phyloP scores from a whole-genome alignment of 148 eudicot species.

The Fagopyrum homotropicum region DNA sequence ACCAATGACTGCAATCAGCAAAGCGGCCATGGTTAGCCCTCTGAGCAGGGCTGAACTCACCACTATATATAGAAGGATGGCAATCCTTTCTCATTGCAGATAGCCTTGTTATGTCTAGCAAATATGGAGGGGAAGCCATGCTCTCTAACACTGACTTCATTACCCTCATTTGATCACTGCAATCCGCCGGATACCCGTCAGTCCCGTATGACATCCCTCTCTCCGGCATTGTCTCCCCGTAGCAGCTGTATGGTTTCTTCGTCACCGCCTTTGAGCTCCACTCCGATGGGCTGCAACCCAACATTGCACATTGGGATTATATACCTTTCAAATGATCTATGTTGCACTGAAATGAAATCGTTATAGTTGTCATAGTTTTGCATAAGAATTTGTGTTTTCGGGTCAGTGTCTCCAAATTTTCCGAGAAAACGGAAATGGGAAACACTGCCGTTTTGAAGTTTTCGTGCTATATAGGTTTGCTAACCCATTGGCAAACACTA shows the following conservation, averaged over 20 bases:
- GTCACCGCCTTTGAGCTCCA: slow-evolving; percentile 18
- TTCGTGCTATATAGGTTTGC: too few relatives aligned
- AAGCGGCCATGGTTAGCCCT: slow-evolving; percentile 61
- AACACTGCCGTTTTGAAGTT: too few relatives aligned
- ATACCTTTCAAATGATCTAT: too few relatives aligned
- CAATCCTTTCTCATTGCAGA: slow-evolving; percentile 70
- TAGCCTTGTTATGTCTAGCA: too few relatives aligned
- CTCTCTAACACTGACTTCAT: too few relatives aligned
- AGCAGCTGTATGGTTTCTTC: slow-evolving; percentile 42
- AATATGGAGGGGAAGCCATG: too few relatives aligned
- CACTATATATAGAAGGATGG: slow-evolving; percentile 86
- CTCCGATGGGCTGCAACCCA: slow-evolving; percentile 48
- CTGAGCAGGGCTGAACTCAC: slow-evolving; percentile 60
- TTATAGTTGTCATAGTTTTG: too few relatives aligned
- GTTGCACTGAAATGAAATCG: too few relatives aligned
- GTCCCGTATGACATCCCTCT: slow-evolving; percentile 43
- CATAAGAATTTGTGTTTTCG: too few relatives aligned
- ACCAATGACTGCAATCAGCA: slow-evolving; percentile 93
- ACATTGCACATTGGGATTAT: not conserved
- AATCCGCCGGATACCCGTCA: slow-evolving; percentile 24
- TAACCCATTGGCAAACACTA: too few relatives aligned
- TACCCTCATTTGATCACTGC: not conserved
- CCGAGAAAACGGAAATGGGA: too few relatives aligned
- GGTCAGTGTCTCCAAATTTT: too few relatives aligned
- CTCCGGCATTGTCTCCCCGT: slow-evolving; percentile 63